Evolutionary conservation across 306 rosid species (phyloP).

Genomic region (Lablab purpureus): DNA sequence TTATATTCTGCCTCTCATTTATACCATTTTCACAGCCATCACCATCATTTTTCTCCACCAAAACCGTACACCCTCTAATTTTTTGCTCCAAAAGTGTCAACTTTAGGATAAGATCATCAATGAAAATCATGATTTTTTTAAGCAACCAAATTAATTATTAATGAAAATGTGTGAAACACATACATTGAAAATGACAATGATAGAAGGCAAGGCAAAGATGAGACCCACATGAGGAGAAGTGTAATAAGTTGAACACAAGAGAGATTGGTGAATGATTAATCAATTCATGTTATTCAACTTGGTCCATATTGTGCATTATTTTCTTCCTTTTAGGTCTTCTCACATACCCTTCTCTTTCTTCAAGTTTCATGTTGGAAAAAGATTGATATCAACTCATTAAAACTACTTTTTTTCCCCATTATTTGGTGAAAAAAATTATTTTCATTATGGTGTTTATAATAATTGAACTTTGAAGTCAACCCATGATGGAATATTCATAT

Average conservation of each 20-base stretch:
- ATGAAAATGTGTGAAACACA: conserved; percentile 21
- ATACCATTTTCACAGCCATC: conserved; percentile 13
- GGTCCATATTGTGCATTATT: conserved; percentile 9
- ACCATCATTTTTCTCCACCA: background rate
- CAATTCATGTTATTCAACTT: conserved; percentile 16
- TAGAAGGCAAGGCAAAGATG: background rate
- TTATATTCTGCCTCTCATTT: conserved; percentile 16
- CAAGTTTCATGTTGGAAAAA: conserved; percentile 13
- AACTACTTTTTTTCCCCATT: background rate
- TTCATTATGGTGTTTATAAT: background rate
- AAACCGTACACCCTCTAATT: background rate
- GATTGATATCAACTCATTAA: conserved; percentile 6
- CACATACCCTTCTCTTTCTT: conserved; percentile 24
- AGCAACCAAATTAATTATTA: background rate
- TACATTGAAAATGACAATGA: background rate
- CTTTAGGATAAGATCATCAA: background rate
- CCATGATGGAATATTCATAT: too few species aligned
- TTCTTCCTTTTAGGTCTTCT: background rate
- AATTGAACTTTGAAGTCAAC: too few species aligned
- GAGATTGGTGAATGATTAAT: background rate
- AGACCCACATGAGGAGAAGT: conserved; percentile 15
- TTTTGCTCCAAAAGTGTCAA: background rate
- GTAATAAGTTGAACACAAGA: background rate
- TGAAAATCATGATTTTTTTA: background rate
- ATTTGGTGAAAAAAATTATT: background rate